phyloP scores from a whole-genome alignment of 2,329 filamentous ascomycete species.

The Aureobasidium subglaciale region DNA sequence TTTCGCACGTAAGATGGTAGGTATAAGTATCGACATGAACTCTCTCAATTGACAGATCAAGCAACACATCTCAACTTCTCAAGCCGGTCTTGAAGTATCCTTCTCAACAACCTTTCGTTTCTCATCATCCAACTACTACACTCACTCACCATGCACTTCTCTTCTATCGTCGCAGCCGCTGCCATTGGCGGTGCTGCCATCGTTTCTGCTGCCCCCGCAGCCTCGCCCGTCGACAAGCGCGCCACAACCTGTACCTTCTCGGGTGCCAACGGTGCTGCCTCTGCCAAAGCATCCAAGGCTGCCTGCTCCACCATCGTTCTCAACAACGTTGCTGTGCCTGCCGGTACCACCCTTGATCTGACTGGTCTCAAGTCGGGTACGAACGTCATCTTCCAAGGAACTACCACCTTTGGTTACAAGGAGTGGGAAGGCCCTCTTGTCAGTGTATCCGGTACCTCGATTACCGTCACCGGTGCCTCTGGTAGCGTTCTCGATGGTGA shows the following conservation, averaged over 20 bases:
- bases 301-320: conserved; percentile 34
- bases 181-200: conserved; percentile 14
- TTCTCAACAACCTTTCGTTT: neutral
- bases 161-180: conserved; percentile 16
- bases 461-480: conserved; percentile 47
- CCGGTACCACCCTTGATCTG: conserved; percentile 33
- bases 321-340: conserved; percentile 30
- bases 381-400: conserved; percentile 53
- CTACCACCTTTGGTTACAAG: conserved; percentile 60
- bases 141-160: conserved; percentile 12
- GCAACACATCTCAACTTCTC: conserved; percentile 1
- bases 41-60: neutral
- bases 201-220: conserved; percentile 11
- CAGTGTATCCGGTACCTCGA: conserved; percentile 50
- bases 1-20: neutral
- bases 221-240: conserved; percentile 8
- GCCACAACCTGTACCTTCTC: conserved; percentile 18
- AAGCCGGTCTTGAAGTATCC: conserved; percentile 6
- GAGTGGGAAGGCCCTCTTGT: conserved; percentile 61
- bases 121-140: neutral
- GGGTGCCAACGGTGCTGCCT: conserved; percentile 13
- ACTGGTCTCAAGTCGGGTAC: conserved; percentile 29
- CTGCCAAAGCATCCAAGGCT: conserved; percentile 16
- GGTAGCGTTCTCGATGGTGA: conserved; percentile 51
- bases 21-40: neutral